Evolutionary conservation across 1,284 basidiomycete species (phyloP).

Genomic region (Rhizoctonia solani): DNA sequence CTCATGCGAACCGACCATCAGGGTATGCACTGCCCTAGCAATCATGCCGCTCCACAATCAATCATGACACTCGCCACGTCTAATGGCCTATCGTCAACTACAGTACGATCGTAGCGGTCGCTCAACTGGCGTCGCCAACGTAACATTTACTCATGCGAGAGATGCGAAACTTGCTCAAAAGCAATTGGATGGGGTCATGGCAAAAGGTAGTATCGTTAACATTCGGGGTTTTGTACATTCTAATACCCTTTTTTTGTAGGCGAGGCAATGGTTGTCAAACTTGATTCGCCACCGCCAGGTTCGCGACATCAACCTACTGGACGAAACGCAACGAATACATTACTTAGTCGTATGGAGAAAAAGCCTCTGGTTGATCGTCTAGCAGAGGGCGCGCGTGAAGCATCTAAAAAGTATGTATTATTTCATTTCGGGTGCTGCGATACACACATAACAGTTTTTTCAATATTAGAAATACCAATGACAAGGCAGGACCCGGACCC

Average conservation of each 20-base stretch:
- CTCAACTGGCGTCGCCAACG: slow-evolving; percentile 80
- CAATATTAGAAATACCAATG: not conserved
- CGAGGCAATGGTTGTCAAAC: slow-evolving; percentile 34
- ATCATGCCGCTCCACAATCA: slow-evolving; percentile 37
- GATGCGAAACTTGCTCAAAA: slow-evolving; percentile 86
- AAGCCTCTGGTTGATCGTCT: slow-evolving; percentile 32
- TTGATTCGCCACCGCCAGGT: slow-evolving; percentile 25
- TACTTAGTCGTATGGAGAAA: slow-evolving; percentile 35
- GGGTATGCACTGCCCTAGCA: slow-evolving; percentile 64
- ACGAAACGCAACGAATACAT: slow-evolving; percentile 10
- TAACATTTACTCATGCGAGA: slow-evolving; percentile 77
- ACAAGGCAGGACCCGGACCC: slow-evolving; percentile 6
- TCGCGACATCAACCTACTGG: not conserved
- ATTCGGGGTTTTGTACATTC: not conserved
- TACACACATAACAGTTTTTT: not conserved
- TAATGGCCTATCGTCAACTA: slow-evolving; percentile 46
- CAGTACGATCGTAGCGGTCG: slow-evolving; percentile 97
- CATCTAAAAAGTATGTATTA: slow-evolving; percentile 4
- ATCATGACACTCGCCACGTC: slow-evolving; percentile 34
- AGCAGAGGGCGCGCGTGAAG: slow-evolving; percentile 6
- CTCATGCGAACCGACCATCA: slow-evolving; percentile 88
- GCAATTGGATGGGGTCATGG: slow-evolving; percentile 85
- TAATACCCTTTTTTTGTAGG: slow-evolving; percentile 15
- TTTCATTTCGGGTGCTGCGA: not conserved
- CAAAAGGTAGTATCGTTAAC: slow-evolving; percentile 68